A percentile compares a stretch with the other conserved stretches of the same genome.
phyloP scores from a whole-genome alignment of 1,284 basidiomycete species.

The Omphalotus olearius region DNA sequence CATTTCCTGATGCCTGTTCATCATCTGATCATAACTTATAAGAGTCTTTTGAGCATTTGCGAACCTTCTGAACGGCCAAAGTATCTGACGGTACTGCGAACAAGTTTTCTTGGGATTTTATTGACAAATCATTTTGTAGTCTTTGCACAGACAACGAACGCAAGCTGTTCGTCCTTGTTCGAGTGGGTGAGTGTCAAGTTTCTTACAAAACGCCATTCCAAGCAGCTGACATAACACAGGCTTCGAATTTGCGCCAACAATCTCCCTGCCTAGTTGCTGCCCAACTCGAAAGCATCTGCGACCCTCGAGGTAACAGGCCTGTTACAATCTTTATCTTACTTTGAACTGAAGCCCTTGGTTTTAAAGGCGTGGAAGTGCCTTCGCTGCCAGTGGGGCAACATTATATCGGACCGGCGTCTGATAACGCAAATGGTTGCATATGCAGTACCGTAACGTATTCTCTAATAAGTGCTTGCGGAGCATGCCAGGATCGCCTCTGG shows the following conservation, averaged over 20 bases:
- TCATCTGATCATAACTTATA: no score
- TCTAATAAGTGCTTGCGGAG: constrained; percentile 33
- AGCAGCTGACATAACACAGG: constrained; percentile 21
- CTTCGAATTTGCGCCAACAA: constrained; percentile 34
- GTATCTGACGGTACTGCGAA: background rate
- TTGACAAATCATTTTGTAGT: background rate
- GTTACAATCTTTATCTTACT: background rate
- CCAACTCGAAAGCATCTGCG: constrained; percentile 33
- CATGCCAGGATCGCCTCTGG: constrained; percentile 29
- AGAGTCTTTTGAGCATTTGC: background rate
- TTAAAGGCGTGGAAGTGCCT: constrained; percentile 24
- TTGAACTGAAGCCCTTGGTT: background rate
- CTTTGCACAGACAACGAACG: constrained; percentile 28
- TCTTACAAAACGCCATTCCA: background rate
- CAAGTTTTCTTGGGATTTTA: background rate
- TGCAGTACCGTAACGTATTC: constrained; percentile 33
- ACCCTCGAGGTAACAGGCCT: constrained; percentile 13
- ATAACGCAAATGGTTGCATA: constrained; percentile 26
- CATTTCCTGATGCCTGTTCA: no score
- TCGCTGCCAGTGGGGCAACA: constrained; percentile 26
- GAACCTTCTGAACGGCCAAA: background rate
- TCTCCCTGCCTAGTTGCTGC: constrained; percentile 43
- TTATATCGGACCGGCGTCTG: constrained; percentile 31
- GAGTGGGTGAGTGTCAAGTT: constrained; percentile 27
- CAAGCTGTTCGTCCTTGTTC: constrained; percentile 27